Evolutionary conservation across 805 yeast genomes (phyloP), one percentile per base, ranked within the genome.

Genomic region (Pichia gijzeniarum): DNA sequence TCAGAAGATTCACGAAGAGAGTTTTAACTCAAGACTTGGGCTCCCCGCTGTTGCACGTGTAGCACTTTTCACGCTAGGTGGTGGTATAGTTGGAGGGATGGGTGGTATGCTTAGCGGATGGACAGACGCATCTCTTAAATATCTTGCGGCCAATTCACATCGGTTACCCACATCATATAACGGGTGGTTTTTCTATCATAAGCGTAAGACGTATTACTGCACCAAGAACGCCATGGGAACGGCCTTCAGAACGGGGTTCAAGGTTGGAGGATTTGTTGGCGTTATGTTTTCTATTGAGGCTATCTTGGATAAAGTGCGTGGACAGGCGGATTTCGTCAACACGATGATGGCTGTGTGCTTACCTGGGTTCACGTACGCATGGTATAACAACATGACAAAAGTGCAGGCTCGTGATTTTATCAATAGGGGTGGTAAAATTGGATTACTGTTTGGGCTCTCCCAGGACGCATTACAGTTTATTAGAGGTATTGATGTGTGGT

Each of bases 101-200:
- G 65, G 72, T 3, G 95, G 95, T 8, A 70, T 81, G 55, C 72
- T 74, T 44, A 64, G 70, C 14, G 91, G 91, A 3, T 76, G 77
- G 54, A 70, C 71, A 43, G 51, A 59, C 2, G 68, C 85, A 0
- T 75, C 84, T 1, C 63, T 80, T 36, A 71, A 78, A 36, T 87
- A 75, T 54, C 67, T 87, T 39, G 88, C 90, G 2, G 86, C 85
- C 53, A 87, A 87, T 56, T 83, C 93, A 13, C 95, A 87, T 58
- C 61, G 96, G 43, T 65, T 88, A 47, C 96, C 96, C 7, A 71
- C 63, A 19, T 78, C 82, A 0, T 82, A 78, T 44, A 89, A 87
- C 18, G 93, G 91, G 0, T 87, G 95, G 96, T 87, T 83, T 58
- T 83, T 82, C 59, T 87, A 87, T 63, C 93, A 87, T 63, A 86